These are phyloP conservation scores for Candida coquimbonensis DNA, from an alignment of 805 yeast genomes.

Conservation along the genomic window DNA sequence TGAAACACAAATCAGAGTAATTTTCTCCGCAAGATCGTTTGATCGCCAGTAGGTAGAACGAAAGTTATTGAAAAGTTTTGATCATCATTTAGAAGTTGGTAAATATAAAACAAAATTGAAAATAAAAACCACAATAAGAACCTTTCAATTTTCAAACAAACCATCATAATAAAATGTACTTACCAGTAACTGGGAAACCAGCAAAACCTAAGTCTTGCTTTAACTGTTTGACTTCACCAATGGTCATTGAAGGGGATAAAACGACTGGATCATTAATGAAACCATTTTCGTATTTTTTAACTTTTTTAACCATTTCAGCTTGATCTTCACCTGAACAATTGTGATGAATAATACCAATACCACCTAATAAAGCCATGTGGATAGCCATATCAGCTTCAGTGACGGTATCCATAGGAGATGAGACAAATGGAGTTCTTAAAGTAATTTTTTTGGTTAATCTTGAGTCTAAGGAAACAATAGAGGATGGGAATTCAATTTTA, in stretches of 20 bases:
- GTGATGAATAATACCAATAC: conserved; percentile 98
- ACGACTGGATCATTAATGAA: conserved; percentile 93
- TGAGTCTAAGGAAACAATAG: conserved; percentile 70
- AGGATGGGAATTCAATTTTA: conserved; percentile 81
- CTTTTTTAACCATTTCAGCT: conserved; percentile 96
- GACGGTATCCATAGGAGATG: conserved; percentile 99
- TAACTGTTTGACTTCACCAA: conserved; percentile 71
- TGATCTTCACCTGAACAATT: conserved; percentile 95
- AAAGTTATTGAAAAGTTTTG: conserved; percentile 62
- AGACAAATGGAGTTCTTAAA: conserved; percentile 88
- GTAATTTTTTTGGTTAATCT: conserved; percentile 87
- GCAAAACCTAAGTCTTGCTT: conserved; percentile 79
- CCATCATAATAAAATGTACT: conserved; percentile 34
- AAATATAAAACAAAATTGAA: no score
- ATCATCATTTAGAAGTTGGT: conserved; percentile 42
- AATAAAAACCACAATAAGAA: neutral
- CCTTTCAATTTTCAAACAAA: neutral
- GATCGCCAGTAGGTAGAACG: conserved; percentile 98
- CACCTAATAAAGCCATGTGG: conserved; percentile 96
- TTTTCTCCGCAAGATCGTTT: conserved; percentile 92
- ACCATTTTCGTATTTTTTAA: conserved; percentile 95
- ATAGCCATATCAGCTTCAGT: conserved; percentile 98
- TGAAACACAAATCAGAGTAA: conserved; percentile 30
- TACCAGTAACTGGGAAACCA: conserved; percentile 99
- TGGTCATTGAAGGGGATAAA: conserved; percentile 66